Conservation (phyloP, 2,329 filamentous ascomycete species). For the Pseudonectria buxi region DNA sequence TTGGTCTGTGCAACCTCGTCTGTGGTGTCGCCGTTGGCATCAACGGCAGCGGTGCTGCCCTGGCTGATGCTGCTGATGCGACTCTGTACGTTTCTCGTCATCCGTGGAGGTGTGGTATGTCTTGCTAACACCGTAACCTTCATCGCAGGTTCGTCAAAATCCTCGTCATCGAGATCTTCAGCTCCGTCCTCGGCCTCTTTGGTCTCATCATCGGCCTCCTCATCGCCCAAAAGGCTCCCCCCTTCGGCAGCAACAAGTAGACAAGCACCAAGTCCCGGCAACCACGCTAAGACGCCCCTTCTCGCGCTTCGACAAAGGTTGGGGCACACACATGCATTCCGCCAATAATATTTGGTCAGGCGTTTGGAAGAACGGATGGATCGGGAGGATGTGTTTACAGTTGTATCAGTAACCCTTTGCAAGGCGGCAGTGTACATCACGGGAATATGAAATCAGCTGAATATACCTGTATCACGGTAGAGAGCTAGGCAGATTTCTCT, state of each 20-base stretch:
- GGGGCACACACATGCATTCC: constrained; percentile 28
- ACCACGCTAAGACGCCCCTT: constrained; percentile 11
- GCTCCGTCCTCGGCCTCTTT: constrained; percentile 91
- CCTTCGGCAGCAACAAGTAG: constrained; percentile 49
- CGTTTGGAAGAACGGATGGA: constrained; percentile 34
- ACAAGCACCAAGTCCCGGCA: constrained; percentile 9
- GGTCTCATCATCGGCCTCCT: constrained; percentile 92
- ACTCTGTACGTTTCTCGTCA: constrained; percentile 59
- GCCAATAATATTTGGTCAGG: constrained; percentile 32
- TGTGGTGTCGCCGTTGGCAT: constrained; percentile 96
- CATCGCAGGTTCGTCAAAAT: constrained; percentile 85
- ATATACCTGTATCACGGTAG: constrained; percentile 15
- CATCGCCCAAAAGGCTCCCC: constrained; percentile 73
- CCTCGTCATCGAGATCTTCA: constrained; percentile 98
- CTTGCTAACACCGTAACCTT: constrained; percentile 14
- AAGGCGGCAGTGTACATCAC: constrained; percentile 28
- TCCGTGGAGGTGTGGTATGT: constrained; percentile 1
- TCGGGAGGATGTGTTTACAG: constrained; percentile 25
- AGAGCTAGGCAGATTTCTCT: constrained; percentile 8
- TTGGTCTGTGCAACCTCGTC: constrained; percentile 91
- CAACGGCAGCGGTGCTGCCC: constrained; percentile 91
- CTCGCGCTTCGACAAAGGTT: constrained; percentile 15
- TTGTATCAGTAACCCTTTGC: constrained; percentile 30
- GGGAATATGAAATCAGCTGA: constrained; percentile 21
- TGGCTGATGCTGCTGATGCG: constrained; percentile 91